Conservation (phyloP, 2,329 filamentous ascomycete species). For the Dactylellina sp. region DNA sequence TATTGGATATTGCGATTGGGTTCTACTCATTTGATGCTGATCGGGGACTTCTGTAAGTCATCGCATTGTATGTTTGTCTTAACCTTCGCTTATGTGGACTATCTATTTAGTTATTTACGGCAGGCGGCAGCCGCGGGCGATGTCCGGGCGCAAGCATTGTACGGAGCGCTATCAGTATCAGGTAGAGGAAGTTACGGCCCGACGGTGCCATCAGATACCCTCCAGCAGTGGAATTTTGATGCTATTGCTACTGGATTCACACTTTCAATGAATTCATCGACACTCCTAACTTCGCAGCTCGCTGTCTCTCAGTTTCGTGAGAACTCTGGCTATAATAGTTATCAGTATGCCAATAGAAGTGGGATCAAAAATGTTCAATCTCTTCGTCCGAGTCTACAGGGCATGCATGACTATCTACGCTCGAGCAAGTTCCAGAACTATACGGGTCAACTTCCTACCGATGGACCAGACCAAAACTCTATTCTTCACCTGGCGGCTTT, state of each 20-base stretch:
- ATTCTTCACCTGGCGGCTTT: conserved; percentile 38
- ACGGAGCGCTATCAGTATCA: conserved; percentile 14
- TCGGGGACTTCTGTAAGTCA: conserved; percentile 34
- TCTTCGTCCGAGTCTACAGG: conserved; percentile 30
- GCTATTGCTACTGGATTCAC: conserved; percentile 45
- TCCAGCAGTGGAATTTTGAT: conserved; percentile 48
- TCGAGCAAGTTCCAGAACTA: conserved; percentile 11
- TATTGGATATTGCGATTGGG: conserved; percentile 50
- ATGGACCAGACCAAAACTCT: conserved; percentile 39
- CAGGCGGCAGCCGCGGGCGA: conserved; percentile 42
- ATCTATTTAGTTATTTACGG: conserved; percentile 17
- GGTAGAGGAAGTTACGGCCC: not conserved
- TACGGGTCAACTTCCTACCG: conserved; percentile 23
- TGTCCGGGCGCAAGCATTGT: conserved; percentile 45
- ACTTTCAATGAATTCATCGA: not conserved
- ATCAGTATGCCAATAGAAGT: conserved; percentile 14
- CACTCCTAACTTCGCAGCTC: not conserved
- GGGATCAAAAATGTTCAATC: conserved; percentile 30
- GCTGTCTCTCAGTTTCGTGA: conserved; percentile 45
- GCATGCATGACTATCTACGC: conserved; percentile 21
- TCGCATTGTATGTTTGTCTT: not conserved
- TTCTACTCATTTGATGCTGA: conserved; percentile 43
- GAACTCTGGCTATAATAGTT: conserved; percentile 43
- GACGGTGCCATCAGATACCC: conserved; percentile 30
- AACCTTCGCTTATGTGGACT: not conserved